These are phyloP conservation scores for Camellia sinensis DNA, from an alignment of 148 eudicot species.

Conservation along the genomic window DNA sequence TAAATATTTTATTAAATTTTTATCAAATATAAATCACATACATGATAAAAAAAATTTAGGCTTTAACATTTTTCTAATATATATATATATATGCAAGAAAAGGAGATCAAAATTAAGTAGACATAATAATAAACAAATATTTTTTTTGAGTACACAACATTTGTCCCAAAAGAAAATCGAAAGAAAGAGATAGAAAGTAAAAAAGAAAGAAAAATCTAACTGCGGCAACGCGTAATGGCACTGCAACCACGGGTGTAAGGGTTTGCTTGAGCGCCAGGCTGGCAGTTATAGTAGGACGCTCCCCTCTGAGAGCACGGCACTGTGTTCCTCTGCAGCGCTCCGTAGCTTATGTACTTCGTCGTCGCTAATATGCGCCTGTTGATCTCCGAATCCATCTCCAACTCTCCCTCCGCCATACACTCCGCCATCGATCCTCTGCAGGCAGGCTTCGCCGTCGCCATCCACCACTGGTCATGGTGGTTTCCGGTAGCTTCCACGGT, in stretches of 20 bases:
- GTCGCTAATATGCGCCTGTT: slow-evolving; percentile 54
- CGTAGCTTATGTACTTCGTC: slow-evolving; percentile 54
- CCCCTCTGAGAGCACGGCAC: slow-evolving; percentile 71
- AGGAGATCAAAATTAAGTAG: too few relatives aligned
- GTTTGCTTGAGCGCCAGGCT: slow-evolving; percentile 51
- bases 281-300: slow-evolving; percentile 73
- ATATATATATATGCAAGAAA: too few relatives aligned
- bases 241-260: slow-evolving; percentile 68
- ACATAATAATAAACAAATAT: too few relatives aligned
- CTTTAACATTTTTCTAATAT: too few relatives aligned
- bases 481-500: slow-evolving; percentile 10
- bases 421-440: slow-evolving; percentile 43
- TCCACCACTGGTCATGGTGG: slow-evolving; percentile 14
- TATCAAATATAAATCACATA: too few relatives aligned
- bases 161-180: too few relatives aligned
- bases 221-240: slow-evolving; percentile 60
- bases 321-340: slow-evolving; percentile 47
- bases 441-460: slow-evolving; percentile 16
- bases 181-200: neutral
- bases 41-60: too few relatives aligned
- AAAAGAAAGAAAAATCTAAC: neutral
- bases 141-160: too few relatives aligned
- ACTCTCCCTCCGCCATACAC: slow-evolving; percentile 42
- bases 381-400: slow-evolving; percentile 51
- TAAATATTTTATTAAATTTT: too few relatives aligned